These are phyloP conservation scores for Lentinus brumalis DNA, from an alignment of 768 basidiomycete species.

Conservation along the genomic window DNA sequence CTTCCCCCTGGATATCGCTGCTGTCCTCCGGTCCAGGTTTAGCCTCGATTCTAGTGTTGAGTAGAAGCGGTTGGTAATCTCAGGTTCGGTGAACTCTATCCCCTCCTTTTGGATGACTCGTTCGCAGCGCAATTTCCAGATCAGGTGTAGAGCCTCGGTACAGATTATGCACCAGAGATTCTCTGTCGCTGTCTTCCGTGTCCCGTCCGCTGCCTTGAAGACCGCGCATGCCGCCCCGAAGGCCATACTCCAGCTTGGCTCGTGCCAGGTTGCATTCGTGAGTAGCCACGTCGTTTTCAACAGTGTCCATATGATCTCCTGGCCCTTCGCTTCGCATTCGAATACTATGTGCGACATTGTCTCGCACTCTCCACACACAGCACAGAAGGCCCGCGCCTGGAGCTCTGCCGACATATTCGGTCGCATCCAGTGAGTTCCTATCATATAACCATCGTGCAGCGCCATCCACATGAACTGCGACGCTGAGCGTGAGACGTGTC, in stretches of 20 bases:
- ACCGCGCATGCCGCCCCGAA: background rate
- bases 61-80: background rate
- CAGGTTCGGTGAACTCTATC: background rate
- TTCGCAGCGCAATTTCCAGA: conserved; percentile 15
- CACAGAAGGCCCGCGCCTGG: background rate
- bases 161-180: background rate
- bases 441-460: conserved; percentile 4
- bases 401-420: background rate
- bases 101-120: background rate
- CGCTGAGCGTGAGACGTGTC: background rate
- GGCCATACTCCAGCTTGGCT: background rate
- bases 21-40: no score
- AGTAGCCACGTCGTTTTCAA: background rate
- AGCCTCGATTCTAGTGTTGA: no score
- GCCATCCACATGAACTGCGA: conserved; percentile 1
- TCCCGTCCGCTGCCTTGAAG: background rate
- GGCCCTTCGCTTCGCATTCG: background rate
- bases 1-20: no score
- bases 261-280: background rate
- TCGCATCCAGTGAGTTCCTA: conserved; percentile 3
- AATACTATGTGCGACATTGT: conserved; percentile 5
- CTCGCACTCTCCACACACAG: background rate
- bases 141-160: background rate
- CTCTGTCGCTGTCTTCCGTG: background rate
- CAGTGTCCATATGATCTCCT: background rate